A percentile compares a stretch with the other conserved stretches of the same genome.
phyloP scores from a whole-genome alignment of 2,329 filamentous ascomycete genomes.

The Pseudopithomyces maydicus region DNA sequence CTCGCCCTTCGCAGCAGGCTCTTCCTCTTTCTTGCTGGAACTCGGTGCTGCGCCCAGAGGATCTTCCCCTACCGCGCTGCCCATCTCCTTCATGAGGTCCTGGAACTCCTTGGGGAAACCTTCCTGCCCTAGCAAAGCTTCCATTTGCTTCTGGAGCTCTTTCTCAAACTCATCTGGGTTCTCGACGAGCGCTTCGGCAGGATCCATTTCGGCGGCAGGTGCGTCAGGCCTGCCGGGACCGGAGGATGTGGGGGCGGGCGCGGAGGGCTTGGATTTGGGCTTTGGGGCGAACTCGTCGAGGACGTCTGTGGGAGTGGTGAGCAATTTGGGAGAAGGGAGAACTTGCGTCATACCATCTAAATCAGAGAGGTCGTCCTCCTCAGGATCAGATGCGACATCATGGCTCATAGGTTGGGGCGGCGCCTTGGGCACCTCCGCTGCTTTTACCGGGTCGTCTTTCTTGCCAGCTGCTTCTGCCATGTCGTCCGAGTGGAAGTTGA shows the following conservation, averaged over 20 bases:
- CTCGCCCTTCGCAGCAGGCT: conserved; percentile 53
- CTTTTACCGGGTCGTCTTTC: not conserved
- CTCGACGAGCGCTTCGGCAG: conserved; percentile 35
- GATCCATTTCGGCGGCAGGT: conserved; percentile 14
- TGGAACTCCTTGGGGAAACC: conserved; percentile 83
- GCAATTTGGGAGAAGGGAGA: not conserved
- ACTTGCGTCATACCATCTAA: conserved; percentile 71
- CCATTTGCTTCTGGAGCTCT: conserved; percentile 90
- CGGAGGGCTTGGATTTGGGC: conserved; percentile 49
- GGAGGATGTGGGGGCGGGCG: conserved; percentile 45
- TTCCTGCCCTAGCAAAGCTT: conserved; percentile 73
- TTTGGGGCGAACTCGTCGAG: conserved; percentile 82
- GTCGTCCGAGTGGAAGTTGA: not conserved
- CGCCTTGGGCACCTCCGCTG: conserved; percentile 3
- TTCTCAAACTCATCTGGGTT: conserved; percentile 76
- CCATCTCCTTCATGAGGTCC: conserved; percentile 74
- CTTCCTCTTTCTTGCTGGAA: conserved; percentile 13
- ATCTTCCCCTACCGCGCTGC: conserved; percentile 47
- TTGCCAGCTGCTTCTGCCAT: conserved; percentile 29
- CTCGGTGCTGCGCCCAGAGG: conserved; percentile 23
- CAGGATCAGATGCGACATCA: conserved; percentile 74
- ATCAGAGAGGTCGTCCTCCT: conserved; percentile 91
- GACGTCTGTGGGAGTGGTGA: conserved; percentile 66
- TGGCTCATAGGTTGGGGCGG: conserved; percentile 6
- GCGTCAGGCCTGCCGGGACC: conserved; percentile 42